Base-by-base conservation (phyloP, 1,139 yeast species). In the Pichia sp. region DNA sequence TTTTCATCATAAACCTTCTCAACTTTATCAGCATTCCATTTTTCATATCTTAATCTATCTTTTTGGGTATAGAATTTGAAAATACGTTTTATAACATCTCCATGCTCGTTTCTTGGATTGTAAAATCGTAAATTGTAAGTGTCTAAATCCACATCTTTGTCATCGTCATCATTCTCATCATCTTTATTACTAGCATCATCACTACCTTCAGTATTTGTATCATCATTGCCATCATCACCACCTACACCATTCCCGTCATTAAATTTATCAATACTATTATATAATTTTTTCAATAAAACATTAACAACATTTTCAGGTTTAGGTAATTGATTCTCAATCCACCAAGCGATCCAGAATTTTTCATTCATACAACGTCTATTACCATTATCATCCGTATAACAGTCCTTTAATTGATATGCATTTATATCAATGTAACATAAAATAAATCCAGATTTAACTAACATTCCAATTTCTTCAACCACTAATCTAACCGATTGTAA, bases 381-480 rank as follows among this genome's bases (percentile, higher is more conserved):
- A 9, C 36, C 34, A 10, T 16, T 25, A 7, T 3, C n/a, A 25
- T 39, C 45, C 22, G 19, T 18, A 22, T 28, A 14, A 43, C 22
- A 48, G 25, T 51, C 46, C 9, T 50, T 46, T 3, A 41, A 5
- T 13, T 63, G 63, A 53, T 60, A 66, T 18, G 64, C 66, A 46
- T 70, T 73, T 46, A 83, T 71, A 58, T 82, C 87, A 47, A 83
- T 71, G 61, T 76, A 83, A 54, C 76, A 80, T 5, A 84, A 75
- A 33, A 81, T 65, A 53, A 83, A 75, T 1, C 84, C 84, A 0
- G 79, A 72, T 60, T 82, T 83, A 42, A 79, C 63, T 56, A 75
- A 74, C 29, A 77, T 66, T 0, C 86, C 87, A 6, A 76, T 73
- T 58, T 84, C 90, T 58, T 81, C 86, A 75, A 83, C 75, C 1